Evolutionary conservation across 164 flowering plant genomes (phyloP).

Genomic region (Aristolochia californica): DNA sequence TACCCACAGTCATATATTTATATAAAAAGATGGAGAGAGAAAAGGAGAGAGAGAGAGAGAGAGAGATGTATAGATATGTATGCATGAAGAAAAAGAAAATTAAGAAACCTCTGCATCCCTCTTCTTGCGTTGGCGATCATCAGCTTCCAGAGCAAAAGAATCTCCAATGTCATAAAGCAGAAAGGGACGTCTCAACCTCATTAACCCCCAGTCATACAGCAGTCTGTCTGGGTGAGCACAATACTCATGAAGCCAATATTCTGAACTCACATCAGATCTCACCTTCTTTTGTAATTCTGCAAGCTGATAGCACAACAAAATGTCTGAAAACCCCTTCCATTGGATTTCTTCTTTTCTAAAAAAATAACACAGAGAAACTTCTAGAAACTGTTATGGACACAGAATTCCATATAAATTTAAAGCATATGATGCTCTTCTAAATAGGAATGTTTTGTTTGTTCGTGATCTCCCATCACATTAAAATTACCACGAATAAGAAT

Average conservation of each 20-base stretch:
- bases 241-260: constrained; percentile 64
- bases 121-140: constrained; percentile 79
- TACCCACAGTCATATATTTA: no score
- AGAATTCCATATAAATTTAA: no score
- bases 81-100: background rate
- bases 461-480: no score
- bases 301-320: constrained; percentile 46
- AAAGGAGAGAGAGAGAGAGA: background rate
- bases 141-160: constrained; percentile 69
- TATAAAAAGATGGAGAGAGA: no score
- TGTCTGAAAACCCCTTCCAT: no score
- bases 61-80: background rate
- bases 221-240: constrained; percentile 76
- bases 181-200: constrained; percentile 53
- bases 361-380: no score
- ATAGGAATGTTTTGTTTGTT: no score
- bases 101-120: constrained; percentile 75
- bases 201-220: constrained; percentile 89
- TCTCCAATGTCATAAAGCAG: constrained; percentile 62
- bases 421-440: no score
- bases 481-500: no score
- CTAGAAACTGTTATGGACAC: no score
- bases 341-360: no score
- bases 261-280: constrained; percentile 75
- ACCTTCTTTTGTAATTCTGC: constrained; percentile 77